A percentile compares a stretch with the other conserved stretches of the same genome.
phyloP scores from a whole-genome alignment of 805 yeast genomes.

The Kodamaea neixiangensis region DNA sequence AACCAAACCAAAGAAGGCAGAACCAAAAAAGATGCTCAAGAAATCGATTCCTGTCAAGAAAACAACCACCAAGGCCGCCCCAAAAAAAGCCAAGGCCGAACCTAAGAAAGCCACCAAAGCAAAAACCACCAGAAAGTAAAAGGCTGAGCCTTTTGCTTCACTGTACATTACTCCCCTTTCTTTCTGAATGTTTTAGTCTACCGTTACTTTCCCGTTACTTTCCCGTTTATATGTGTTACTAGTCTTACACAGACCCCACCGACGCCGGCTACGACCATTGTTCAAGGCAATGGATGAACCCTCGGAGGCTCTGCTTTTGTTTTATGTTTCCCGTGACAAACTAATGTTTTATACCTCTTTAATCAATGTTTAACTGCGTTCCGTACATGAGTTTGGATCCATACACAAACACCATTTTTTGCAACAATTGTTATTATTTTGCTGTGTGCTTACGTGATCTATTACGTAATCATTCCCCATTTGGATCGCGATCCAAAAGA shows the following conservation, averaged over 20 bases:
- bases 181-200: constrained; percentile 4
- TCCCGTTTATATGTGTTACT: constrained; percentile 5
- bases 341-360: constrained; percentile 3
- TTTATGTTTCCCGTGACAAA: not conserved
- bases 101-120: constrained; percentile 12
- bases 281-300: not conserved
- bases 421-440: not conserved
- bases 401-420: constrained; percentile 2
- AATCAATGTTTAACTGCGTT: not conserved
- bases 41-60: constrained; percentile 14
- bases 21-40: constrained; percentile 18
- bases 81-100: constrained; percentile 13
- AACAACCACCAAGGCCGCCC: constrained; percentile 13
- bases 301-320: not conserved
- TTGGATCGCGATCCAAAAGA: no score
- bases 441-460: not conserved
- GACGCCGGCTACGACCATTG: not conserved
- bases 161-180: not conserved
- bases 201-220: constrained; percentile 1
- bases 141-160: constrained; percentile 6
- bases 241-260: not conserved
- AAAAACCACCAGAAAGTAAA: constrained; percentile 17
- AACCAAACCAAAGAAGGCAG: constrained; percentile 5
- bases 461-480: not conserved
- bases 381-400: not conserved